These are phyloP conservation scores for Pseudogymnoascus sp. DNA, from an alignment of 2,329 filamentous ascomycete genomes.

Conservation along the genomic window DNA sequence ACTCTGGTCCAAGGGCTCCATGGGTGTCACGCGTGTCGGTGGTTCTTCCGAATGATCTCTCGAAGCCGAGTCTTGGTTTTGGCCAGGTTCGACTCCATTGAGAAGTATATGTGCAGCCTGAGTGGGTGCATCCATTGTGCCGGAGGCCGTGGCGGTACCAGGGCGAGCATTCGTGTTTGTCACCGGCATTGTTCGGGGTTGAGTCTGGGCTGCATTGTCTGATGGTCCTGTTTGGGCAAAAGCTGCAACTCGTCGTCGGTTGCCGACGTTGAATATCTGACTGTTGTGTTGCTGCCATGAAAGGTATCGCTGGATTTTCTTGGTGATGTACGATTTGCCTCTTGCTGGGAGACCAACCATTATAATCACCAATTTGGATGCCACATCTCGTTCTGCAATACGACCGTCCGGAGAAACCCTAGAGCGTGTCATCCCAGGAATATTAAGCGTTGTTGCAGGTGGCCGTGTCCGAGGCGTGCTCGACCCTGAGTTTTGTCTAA, in stretches of 20 bases:
- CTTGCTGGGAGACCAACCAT: constrained; percentile 95
- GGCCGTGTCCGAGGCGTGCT: constrained; percentile 70
- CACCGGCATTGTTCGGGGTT: constrained; percentile 22
- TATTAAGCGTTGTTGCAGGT: constrained; percentile 91
- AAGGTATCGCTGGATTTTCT: constrained; percentile 90
- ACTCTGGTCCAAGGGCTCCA: constrained; percentile 69
- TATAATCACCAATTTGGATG: constrained; percentile 91
- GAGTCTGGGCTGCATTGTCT: background rate
- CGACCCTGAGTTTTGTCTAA: constrained; percentile 65
- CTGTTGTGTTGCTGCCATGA: constrained; percentile 98
- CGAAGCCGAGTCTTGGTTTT: constrained; percentile 13
- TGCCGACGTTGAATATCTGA: constrained; percentile 94
- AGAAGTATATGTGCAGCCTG: constrained; percentile 50
- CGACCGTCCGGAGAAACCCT: constrained; percentile 91
- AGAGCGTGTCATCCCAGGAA: constrained; percentile 91
- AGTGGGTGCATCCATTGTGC: constrained; percentile 31
- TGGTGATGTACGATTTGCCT: constrained; percentile 98
- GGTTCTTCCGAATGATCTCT: background rate
- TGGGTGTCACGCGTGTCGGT: constrained; percentile 15
- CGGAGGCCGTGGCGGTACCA: constrained; percentile 16
- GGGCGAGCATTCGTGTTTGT: constrained; percentile 13
- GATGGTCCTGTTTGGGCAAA: constrained; percentile 37
- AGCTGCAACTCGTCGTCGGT: constrained; percentile 73
- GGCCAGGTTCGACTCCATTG: constrained; percentile 36
- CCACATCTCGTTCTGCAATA: constrained; percentile 89